Conservation (phyloP, 1,284 basidiomycete genomes). For the Ceratobasidium sp. region DNA sequence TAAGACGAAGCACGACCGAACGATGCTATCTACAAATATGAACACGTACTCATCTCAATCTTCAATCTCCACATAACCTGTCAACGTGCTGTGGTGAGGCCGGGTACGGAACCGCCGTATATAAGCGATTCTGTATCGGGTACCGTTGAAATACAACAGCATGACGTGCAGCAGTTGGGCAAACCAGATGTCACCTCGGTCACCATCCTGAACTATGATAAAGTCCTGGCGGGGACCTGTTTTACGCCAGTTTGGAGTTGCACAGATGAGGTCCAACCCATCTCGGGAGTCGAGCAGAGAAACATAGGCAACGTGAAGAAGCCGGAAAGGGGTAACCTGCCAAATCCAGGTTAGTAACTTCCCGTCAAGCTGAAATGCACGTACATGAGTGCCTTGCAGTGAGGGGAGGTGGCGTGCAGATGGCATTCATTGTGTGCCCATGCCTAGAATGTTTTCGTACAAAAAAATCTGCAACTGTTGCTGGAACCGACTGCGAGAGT, state of each 20-base stretch:
- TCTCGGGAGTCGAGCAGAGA: not conserved
- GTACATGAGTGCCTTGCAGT: too few relatives aligned
- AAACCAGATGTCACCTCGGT: not conserved
- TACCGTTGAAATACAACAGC: not conserved
- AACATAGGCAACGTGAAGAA: not conserved
- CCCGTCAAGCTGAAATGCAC: too few relatives aligned
- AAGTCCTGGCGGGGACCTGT: not conserved
- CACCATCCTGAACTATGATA: not conserved
- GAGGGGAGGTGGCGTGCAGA: too few relatives aligned
- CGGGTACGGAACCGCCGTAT: not conserved
- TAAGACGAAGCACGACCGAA: not conserved
- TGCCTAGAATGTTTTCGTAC: too few relatives aligned
- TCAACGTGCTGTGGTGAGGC: not conserved
- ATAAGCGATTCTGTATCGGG: not conserved
- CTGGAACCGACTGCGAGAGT: too few relatives aligned
- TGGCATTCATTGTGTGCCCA: too few relatives aligned
- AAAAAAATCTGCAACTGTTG: too few relatives aligned
- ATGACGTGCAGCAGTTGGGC: not conserved
- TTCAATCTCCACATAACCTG: not conserved
- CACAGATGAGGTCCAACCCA: not conserved
- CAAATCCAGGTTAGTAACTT: too few relatives aligned
- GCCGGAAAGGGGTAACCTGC: too few relatives aligned
- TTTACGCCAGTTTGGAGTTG: not conserved
- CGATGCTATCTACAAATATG: slow-evolving; percentile 3
- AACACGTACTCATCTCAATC: not conserved